phyloP scores from a whole-genome alignment of 371 early-diverging fungal species.

The Mortierella sp. region DNA sequence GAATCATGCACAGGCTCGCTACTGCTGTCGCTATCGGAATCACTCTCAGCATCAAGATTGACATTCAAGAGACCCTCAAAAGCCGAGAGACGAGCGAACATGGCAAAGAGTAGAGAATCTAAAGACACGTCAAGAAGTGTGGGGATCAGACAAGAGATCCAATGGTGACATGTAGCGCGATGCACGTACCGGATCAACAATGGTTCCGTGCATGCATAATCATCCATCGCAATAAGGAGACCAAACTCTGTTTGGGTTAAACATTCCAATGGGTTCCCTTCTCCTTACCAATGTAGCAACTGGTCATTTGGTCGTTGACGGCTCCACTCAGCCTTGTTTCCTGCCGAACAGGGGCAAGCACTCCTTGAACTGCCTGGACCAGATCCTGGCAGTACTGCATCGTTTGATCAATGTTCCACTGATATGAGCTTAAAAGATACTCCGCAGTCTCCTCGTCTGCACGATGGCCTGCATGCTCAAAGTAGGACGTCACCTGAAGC shows the following conservation, averaged over 20 bases:
- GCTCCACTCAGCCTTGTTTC: constrained; percentile 55
- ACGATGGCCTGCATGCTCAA: constrained; percentile 50
- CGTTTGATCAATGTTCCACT: constrained; percentile 52
- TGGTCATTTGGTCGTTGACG: constrained; percentile 66
- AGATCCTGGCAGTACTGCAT: constrained; percentile 53
- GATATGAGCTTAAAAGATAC: constrained; percentile 42
- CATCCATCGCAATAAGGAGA: not conserved
- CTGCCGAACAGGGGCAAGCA: constrained; percentile 48
- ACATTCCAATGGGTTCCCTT: not conserved
- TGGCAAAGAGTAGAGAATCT: constrained; percentile 66
- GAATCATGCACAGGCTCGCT: constrained; percentile 5
- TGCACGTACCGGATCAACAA: no score
- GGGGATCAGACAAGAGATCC: not conserved
- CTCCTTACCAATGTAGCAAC: constrained; percentile 66
- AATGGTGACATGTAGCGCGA: no score
- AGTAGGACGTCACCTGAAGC: constrained; percentile 48
- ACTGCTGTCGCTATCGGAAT: constrained; percentile 41
- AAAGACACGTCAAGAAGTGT: not conserved
- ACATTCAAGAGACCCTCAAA: constrained; percentile 61
- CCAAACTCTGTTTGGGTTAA: constrained; percentile 25
- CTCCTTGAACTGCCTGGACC: constrained; percentile 57
- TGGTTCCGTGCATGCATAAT: not conserved
- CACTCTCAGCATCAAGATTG: constrained; percentile 42
- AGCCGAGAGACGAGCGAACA: constrained; percentile 63
- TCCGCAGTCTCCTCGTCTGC: constrained; percentile 53